Evolutionary conservation across 441 rosid genomes (phyloP).

Genomic region (Adansonia madagascariensis): DNA sequence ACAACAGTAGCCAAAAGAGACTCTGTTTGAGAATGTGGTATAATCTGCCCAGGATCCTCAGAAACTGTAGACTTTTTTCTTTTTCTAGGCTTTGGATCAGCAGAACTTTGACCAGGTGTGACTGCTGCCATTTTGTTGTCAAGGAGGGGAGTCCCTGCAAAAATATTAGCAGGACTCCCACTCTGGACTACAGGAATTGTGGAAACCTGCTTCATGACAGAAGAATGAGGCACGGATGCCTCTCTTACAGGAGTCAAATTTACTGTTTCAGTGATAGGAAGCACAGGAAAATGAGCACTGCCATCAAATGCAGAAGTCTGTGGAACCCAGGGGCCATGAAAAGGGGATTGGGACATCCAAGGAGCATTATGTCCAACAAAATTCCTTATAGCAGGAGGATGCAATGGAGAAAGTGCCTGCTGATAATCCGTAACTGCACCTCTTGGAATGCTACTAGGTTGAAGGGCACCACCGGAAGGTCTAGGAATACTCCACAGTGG

Average conservation of each 20-base stretch:
- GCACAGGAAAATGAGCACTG: slow-evolving; percentile 59
- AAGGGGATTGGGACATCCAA: slow-evolving; percentile 83
- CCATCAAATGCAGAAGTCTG: slow-evolving; percentile 66
- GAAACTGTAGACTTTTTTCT: slow-evolving; percentile 67
- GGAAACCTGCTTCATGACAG: slow-evolving; percentile 53
- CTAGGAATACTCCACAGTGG: slow-evolving; percentile 86
- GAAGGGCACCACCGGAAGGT: slow-evolving; percentile 59
- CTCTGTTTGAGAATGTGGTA: slow-evolving; percentile 52
- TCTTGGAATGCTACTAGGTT: slow-evolving; percentile 63
- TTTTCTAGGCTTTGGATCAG: slow-evolving; percentile 77
- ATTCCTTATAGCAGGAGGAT: slow-evolving; percentile 62
- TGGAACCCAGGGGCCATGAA: slow-evolving; percentile 73
- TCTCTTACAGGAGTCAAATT: slow-evolving; percentile 69
- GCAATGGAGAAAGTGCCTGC: slow-evolving; percentile 65
- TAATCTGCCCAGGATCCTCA: slow-evolving; percentile 50
- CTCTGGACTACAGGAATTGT: slow-evolving; percentile 43
- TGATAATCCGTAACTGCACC: slow-evolving; percentile 64
- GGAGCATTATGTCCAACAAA: slow-evolving; percentile 62
- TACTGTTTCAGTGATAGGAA: slow-evolving; percentile 63
- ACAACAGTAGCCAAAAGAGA: slow-evolving; percentile 47
- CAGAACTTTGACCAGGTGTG: slow-evolving; percentile 54
- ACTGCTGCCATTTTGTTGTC: slow-evolving; percentile 50
- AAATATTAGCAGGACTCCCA: slow-evolving; percentile 49
- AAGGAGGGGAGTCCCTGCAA: slow-evolving; percentile 50
- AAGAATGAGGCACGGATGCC: slow-evolving; percentile 47